Conservation (phyloP, 1,284 basidiomycete genomes). For the Neolentinus lepideus region DNA sequence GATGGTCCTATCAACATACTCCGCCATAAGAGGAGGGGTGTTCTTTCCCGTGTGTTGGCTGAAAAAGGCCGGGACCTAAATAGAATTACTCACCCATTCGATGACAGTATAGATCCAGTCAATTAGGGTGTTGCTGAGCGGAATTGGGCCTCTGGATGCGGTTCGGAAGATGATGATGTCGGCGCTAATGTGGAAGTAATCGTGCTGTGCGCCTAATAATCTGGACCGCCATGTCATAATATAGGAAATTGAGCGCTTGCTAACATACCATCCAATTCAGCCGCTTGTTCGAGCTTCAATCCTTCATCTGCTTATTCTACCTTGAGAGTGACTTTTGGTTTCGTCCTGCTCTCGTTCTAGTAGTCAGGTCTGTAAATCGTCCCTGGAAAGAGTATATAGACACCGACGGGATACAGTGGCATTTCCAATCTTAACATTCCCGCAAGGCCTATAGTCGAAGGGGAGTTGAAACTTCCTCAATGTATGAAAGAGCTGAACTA, state of each 20-base stretch:
- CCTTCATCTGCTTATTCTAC: conserved; percentile 79
- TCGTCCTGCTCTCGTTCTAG: conserved; percentile 75
- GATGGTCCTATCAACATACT: conserved; percentile 41
- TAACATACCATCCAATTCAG: conserved; percentile 53
- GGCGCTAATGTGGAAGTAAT: conserved; percentile 72
- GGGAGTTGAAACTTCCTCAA: conserved; percentile 1
- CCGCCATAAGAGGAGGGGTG: conserved; percentile 48
- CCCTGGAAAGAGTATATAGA: conserved; percentile 85
- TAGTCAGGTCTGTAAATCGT: conserved; percentile 84
- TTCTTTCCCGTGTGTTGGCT: conserved; percentile 20
- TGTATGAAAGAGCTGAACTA: neutral
- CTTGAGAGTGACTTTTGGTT: conserved; percentile 74
- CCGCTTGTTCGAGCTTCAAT: conserved; percentile 61
- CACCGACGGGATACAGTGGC: conserved; percentile 69
- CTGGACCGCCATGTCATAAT: conserved; percentile 1
- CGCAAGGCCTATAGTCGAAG: conserved; percentile 59
- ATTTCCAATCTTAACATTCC: conserved; percentile 86
- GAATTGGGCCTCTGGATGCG: conserved; percentile 61
- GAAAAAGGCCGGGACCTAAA: neutral
- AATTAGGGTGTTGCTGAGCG: conserved; percentile 51
- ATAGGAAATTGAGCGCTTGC: neutral
- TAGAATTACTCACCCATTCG: conserved; percentile 30
- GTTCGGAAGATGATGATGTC: conserved; percentile 69
- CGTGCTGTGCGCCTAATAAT: conserved; percentile 58
- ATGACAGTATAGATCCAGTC: conserved; percentile 44